These are phyloP conservation scores for Boeremia lycopersici DNA, from an alignment of 2,329 filamentous ascomycete genomes.

Conservation along the genomic window DNA sequence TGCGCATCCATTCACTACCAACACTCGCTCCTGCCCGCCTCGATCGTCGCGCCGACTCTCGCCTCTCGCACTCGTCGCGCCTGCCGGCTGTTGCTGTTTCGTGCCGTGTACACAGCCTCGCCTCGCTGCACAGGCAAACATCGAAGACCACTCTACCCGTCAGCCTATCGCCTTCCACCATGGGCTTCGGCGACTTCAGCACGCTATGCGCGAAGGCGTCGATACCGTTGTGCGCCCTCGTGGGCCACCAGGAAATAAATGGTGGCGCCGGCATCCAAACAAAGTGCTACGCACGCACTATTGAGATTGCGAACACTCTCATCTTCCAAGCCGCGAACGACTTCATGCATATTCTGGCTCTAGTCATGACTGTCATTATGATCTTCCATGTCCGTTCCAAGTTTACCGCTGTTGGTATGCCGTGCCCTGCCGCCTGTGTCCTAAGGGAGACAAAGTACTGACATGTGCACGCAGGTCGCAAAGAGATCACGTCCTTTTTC, in stretches of 20 bases:
- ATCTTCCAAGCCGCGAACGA: slow-evolving; percentile 94
- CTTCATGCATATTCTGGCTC: slow-evolving; percentile 87
- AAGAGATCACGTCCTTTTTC: slow-evolving; percentile 87
- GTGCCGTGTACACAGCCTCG: slow-evolving; percentile 18
- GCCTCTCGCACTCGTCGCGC: slow-evolving; percentile 9
- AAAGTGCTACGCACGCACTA: slow-evolving; percentile 90
- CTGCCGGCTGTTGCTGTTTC: slow-evolving; percentile 9
- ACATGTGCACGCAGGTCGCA: slow-evolving; percentile 58
- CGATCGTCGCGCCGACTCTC: slow-evolving; percentile 1
- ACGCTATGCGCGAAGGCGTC: slow-evolving; percentile 83
- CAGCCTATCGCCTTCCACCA: slow-evolving; percentile 43
- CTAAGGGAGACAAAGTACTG: slow-evolving; percentile 11
- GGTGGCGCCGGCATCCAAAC: slow-evolving; percentile 80
- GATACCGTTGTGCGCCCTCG: slow-evolving; percentile 83
- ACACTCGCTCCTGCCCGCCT: slow-evolving; percentile 19
- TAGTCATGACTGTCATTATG: slow-evolving; percentile 96
- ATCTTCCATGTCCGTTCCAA: slow-evolving; percentile 95
- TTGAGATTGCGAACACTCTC: slow-evolving; percentile 96
- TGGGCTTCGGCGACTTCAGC: slow-evolving; percentile 91
- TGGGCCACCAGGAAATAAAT: slow-evolving; percentile 75
- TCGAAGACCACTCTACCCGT: neutral
- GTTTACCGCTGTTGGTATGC: slow-evolving; percentile 93
- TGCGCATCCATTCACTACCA: slow-evolving; percentile 30
- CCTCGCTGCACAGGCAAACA: slow-evolving; percentile 8
- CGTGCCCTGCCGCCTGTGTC: slow-evolving; percentile 60